Evolutionary conservation across 208 protist genomes (phyloP).

Genomic region (Phytomonas francai): DNA sequence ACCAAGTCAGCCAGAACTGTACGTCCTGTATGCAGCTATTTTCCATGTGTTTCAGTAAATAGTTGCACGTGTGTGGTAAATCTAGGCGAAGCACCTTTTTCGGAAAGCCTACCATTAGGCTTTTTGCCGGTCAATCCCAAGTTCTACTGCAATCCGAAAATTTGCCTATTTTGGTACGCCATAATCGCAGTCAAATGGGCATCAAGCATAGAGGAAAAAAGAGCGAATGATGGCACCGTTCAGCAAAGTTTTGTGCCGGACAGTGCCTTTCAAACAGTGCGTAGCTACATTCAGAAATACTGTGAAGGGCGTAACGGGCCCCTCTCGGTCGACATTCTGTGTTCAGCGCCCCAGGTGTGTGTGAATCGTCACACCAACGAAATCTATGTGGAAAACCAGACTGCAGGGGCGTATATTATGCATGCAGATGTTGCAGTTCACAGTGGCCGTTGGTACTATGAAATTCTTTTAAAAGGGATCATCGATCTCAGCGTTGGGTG

Average conservation of each 20-base stretch:
- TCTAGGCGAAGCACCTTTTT: conserved; percentile 72
- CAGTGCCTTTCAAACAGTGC: not conserved
- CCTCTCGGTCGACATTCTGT: conserved; percentile 44
- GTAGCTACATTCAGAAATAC: not conserved
- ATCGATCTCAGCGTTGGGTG: conserved; percentile 3
- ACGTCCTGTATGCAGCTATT: conserved; percentile 22
- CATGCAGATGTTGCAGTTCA: conserved; percentile 64
- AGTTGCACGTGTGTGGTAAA: conserved; percentile 65
- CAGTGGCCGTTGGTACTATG: conserved; percentile 84
- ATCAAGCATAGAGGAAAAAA: not conserved
- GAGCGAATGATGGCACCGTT: not conserved
- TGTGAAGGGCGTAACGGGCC: conserved; percentile 44
- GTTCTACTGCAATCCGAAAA: conserved; percentile 42
- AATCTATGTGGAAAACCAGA: conserved; percentile 31
- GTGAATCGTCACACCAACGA: conserved; percentile 7
- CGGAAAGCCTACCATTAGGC: conserved; percentile 33
- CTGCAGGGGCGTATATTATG: conserved; percentile 32
- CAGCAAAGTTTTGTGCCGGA: not conserved
- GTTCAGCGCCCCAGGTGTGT: conserved; percentile 21
- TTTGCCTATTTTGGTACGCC: conserved; percentile 37
- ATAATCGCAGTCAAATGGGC: not conserved
- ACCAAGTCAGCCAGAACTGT: conserved; percentile 46
- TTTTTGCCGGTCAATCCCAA: conserved; percentile 67
- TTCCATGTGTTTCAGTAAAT: conserved; percentile 47
- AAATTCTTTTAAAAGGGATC: conserved; percentile 38